A percentile compares a stretch with the other conserved stretches of the same genome.
Evolutionary conservation across 1,284 basidiomycete genomes (phyloP).

Genomic region (Tetrapyrgos nigripes): DNA sequence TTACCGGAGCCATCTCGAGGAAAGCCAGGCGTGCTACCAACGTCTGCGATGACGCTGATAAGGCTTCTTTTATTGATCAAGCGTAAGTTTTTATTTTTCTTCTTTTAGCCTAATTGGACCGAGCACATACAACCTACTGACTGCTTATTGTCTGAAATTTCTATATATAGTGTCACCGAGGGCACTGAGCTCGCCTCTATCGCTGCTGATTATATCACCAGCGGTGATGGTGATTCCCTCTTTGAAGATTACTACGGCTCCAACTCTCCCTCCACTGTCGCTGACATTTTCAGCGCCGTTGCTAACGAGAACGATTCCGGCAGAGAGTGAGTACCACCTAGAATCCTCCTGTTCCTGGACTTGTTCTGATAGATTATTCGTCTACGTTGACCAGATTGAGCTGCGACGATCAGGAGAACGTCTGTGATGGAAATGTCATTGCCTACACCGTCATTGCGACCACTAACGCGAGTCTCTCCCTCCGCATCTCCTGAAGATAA

Average conservation of each 20-base stretch:
- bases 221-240: conserved; percentile 18
- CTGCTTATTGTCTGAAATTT: background rate
- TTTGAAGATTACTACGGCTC: conserved; percentile 23
- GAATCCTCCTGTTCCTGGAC: background rate
- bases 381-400: conserved; percentile 16
- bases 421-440: conserved; percentile 23
- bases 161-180: conserved; percentile 19
- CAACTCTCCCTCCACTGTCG: conserved; percentile 13
- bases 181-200: conserved; percentile 19
- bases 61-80: conserved; percentile 38
- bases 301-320: conserved; percentile 20
- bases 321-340: conserved; percentile 16
- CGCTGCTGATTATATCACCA: conserved; percentile 19
- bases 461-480: conserved; percentile 19
- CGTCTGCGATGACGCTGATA: conserved; percentile 37
- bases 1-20: conserved; percentile 32
- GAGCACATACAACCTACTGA: too few species aligned
- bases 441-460: conserved; percentile 25
- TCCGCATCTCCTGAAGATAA: background rate
- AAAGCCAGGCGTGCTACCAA: conserved; percentile 31
- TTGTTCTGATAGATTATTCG: background rate
- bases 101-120: too few species aligned
- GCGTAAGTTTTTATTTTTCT: background rate
- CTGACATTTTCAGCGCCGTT: conserved; percentile 17
- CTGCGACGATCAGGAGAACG: conserved; percentile 22